A percentile compares a stretch with the other conserved stretches of the same genome.
Evolutionary conservation across 2,329 filamentous ascomycete species (phyloP).

Genomic region (Cladophialophora yegresii): DNA sequence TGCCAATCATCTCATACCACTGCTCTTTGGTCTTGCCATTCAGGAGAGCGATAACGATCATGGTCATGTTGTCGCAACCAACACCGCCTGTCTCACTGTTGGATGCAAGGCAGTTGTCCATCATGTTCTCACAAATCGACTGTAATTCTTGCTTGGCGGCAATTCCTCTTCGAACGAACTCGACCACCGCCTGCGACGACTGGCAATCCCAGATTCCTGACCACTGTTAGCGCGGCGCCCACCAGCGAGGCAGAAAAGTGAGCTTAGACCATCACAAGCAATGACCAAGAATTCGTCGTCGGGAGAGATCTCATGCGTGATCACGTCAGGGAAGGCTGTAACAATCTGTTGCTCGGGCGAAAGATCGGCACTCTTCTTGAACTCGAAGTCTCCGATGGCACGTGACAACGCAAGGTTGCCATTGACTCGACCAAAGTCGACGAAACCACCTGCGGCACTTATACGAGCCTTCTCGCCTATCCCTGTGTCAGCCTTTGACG

Average conservation of each 20-base stretch:
- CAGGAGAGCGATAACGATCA: constrained; percentile 85
- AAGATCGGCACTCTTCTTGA: constrained; percentile 98
- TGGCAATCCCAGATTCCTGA: constrained; percentile 99
- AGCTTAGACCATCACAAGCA: constrained; percentile 78
- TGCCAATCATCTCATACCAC: constrained; percentile 96
- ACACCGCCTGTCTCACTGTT: constrained; percentile 98
- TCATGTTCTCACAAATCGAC: constrained; percentile 99
- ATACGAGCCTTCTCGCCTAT: constrained; percentile 94
- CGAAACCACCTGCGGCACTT: constrained; percentile 91
- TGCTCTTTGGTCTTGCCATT: constrained; percentile 92
- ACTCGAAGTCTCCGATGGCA: constrained; percentile 98
- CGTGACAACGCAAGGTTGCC: constrained; percentile 95
- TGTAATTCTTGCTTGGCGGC: constrained; percentile 93
- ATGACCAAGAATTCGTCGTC: constrained; percentile 96
- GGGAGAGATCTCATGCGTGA: constrained; percentile 82
- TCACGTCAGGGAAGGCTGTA: constrained; percentile 93
- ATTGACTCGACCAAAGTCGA: constrained; percentile 97
- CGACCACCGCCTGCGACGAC: constrained; percentile 93
- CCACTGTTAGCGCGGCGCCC: constrained; percentile 17
- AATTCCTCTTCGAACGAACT: constrained; percentile 95
- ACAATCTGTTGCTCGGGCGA: constrained; percentile 99
- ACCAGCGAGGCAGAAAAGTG: not conserved
- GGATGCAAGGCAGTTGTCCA: constrained; percentile 98
- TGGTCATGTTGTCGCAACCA: constrained; percentile 99
- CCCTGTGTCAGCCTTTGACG: constrained; percentile 26